A percentile compares a stretch with the other conserved stretches of the same genome.
Evolutionary conservation across 306 rosid species (phyloP).

Genomic region (Alnus rubra): DNA sequence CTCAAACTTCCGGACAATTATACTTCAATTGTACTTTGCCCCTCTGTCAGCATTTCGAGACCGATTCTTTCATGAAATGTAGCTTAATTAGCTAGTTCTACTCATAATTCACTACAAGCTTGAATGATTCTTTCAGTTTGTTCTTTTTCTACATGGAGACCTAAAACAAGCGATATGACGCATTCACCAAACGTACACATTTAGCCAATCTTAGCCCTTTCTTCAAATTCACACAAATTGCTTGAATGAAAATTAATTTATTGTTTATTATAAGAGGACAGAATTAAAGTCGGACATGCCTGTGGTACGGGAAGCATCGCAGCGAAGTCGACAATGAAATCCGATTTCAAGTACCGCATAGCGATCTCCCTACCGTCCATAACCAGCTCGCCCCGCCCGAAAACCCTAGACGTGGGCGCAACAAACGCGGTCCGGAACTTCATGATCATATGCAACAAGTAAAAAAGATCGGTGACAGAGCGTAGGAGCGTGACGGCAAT

Average conservation of each 20-base stretch:
- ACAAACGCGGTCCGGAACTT: slow-evolving; percentile 87
- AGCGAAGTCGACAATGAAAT: slow-evolving; percentile 83
- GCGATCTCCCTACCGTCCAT: slow-evolving; percentile 70
- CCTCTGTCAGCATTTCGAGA: too few relatives aligned
- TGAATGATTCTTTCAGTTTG: background rate
- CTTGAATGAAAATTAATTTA: background rate
- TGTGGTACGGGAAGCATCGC: slow-evolving; percentile 85
- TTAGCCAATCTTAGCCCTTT: background rate
- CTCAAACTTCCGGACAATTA: too few relatives aligned
- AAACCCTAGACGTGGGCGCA: slow-evolving; percentile 74
- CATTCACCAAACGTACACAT: background rate
- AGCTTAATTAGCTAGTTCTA: too few relatives aligned
- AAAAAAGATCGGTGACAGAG: slow-evolving; percentile 73
- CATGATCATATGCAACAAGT: slow-evolving; percentile 65
- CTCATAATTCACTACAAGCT: too few relatives aligned
- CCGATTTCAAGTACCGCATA: slow-evolving; percentile 64
- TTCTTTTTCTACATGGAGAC: background rate
- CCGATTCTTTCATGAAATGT: too few relatives aligned
- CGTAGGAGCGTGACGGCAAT: slow-evolving; percentile 56
- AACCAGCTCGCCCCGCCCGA: slow-evolving; percentile 90
- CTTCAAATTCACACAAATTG: background rate
- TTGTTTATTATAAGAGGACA: background rate
- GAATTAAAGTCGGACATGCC: slow-evolving; percentile 32
- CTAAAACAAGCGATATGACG: too few relatives aligned
- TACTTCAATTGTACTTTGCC: too few relatives aligned